Conservation (phyloP, 768 basidiomycete genomes). For the Cystobasidiopsis lactophilus region DNA sequence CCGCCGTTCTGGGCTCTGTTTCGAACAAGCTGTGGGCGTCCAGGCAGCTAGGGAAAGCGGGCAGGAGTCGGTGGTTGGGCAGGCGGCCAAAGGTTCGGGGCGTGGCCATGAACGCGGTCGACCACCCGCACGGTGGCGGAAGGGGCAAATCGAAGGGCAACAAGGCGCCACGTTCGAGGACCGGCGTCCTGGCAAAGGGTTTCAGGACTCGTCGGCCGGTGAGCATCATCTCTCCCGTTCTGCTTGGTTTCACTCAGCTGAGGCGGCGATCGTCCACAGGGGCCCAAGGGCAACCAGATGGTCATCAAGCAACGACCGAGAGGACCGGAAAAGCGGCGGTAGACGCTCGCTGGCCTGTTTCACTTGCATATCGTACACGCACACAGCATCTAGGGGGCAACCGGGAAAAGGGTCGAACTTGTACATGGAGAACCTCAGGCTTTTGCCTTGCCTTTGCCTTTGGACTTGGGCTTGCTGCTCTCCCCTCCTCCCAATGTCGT, state of each 20-base stretch:
- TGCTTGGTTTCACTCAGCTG: not conserved
- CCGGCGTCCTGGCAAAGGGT: conserved; percentile 43
- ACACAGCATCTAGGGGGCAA: too few species aligned
- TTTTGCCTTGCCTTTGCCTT: too few species aligned
- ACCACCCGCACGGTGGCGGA: conserved; percentile 41
- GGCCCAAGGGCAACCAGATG: conserved; percentile 56
- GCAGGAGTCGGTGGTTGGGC: conserved; percentile 28
- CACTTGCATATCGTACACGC: too few species aligned
- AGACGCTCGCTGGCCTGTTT: too few species aligned
- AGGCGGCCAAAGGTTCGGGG: conserved; percentile 8
- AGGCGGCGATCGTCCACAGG: not conserved
- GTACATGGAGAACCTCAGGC: too few species aligned
- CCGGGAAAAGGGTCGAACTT: too few species aligned
- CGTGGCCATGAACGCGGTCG: conserved; percentile 27
- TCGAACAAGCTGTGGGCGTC: conserved; percentile 80
- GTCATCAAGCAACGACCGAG: conserved; percentile 67
- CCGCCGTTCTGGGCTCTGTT: conserved; percentile 73
- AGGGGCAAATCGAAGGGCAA: conserved; percentile 93
- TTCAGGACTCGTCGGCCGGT: conserved; percentile 81
- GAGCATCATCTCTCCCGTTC: conserved; percentile 24
- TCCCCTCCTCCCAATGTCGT: too few species aligned
- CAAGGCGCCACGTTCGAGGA: conserved; percentile 42
- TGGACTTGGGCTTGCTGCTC: too few species aligned
- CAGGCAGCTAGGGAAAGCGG: conserved; percentile 70
- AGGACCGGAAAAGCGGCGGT: conserved; percentile 36